Conservation (phyloP, 2,329 filamentous ascomycete species). For the Balansia obtecta region DNA sequence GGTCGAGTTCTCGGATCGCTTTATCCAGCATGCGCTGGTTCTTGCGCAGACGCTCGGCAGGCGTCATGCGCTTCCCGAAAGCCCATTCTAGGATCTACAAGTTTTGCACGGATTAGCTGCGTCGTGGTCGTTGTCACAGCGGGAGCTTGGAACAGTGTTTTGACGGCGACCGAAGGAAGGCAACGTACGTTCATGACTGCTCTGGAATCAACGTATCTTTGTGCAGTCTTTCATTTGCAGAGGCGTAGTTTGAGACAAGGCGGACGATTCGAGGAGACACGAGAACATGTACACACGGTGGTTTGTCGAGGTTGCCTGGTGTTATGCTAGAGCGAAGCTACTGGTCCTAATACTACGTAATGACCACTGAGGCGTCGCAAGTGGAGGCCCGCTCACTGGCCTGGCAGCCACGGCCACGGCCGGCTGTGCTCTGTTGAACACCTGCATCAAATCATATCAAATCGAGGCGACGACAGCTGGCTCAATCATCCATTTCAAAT, state of each 20-base stretch:
- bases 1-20: slow-evolving; percentile 90
- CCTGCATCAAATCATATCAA: neutral
- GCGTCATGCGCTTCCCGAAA: slow-evolving; percentile 98
- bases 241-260: neutral
- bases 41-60: slow-evolving; percentile 78
- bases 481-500: no score
- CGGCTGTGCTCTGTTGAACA: neutral
- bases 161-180: neutral
- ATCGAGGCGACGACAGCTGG: neutral
- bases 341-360: neutral
- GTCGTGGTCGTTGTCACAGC: neutral
- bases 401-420: slow-evolving; percentile 5
- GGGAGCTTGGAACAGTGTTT: neutral
- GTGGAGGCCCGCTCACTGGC: slow-evolving; percentile 4
- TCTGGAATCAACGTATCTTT: no score
- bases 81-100: slow-evolving; percentile 91
- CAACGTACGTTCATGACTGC: slow-evolving; percentile 44
- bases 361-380: neutral
- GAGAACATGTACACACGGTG: neutral
- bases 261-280: neutral
- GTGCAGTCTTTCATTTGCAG: no score
- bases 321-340: neutral
- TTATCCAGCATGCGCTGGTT: slow-evolving; percentile 96
- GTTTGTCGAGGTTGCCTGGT: slow-evolving; percentile 1
- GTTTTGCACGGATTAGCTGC: slow-evolving; percentile 9